A percentile compares a stretch with the other conserved stretches of the same genome.
These are phyloP conservation scores for Lyophyllum decastes DNA, from an alignment of 768 basidiomycete genomes.

Conservation along the genomic window DNA sequence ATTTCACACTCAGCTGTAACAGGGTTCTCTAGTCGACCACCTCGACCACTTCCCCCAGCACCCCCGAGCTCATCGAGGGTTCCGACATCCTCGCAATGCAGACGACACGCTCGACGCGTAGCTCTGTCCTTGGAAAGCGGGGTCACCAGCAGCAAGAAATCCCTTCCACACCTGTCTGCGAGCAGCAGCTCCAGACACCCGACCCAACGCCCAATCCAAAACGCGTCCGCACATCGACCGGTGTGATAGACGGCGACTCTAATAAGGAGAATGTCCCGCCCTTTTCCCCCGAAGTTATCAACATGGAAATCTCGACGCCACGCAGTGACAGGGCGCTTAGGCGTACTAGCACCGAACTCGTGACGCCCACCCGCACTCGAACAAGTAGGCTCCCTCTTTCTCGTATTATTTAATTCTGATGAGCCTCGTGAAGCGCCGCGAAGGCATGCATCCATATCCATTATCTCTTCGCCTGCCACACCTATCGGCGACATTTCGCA, in stretches of 20 bases:
- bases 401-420: conserved; percentile 12
- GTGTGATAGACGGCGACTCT: conserved; percentile 49
- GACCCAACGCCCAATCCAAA: conserved; percentile 67
- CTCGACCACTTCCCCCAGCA: conserved; percentile 18
- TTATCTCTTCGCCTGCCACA: conserved; percentile 40
- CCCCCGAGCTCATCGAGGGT: conserved; percentile 17
- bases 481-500: conserved; percentile 44
- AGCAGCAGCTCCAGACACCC: conserved; percentile 55
- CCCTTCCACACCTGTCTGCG: conserved; percentile 30
- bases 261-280: conserved; percentile 87
- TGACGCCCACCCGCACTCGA: conserved; percentile 45
- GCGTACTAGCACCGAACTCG: conserved; percentile 36
- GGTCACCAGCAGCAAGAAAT: conserved; percentile 38
- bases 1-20: conserved; percentile 20
- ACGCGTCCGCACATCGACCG: conserved; percentile 53
- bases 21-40: conserved; percentile 25
- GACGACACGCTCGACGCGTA: conserved; percentile 41
- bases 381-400: conserved; percentile 38
- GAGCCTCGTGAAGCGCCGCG: conserved; percentile 36
- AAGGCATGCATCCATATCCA: conserved; percentile 51
- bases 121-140: conserved; percentile 56
- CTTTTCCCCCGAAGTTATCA: conserved; percentile 39
- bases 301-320: conserved; percentile 32
- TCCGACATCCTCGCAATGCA: conserved; percentile 33
- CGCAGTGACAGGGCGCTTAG: conserved; percentile 42